These are phyloP conservation scores for Chaetomium sp. DNA, from an alignment of 2,329 filamentous ascomycete genomes.

Conservation along the genomic window DNA sequence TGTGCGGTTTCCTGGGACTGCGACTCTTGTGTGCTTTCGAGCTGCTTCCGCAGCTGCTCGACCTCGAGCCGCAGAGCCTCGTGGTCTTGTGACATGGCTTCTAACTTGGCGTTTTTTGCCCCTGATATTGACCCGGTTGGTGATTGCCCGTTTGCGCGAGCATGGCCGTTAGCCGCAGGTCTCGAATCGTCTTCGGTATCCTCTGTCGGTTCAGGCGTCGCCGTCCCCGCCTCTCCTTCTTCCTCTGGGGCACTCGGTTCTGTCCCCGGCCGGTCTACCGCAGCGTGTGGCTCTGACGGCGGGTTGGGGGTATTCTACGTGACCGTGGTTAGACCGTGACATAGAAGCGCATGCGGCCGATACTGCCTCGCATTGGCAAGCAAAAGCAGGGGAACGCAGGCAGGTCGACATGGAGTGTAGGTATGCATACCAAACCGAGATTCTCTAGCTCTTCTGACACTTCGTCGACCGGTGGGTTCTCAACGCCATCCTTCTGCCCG, in stretches of 20 bases:
- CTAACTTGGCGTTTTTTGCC: slow-evolving; percentile 54
- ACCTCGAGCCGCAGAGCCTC: slow-evolving; percentile 80
- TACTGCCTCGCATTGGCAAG: not conserved
- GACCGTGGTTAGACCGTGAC: slow-evolving; percentile 4
- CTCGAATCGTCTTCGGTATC: slow-evolving; percentile 18
- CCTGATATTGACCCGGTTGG: slow-evolving; percentile 29
- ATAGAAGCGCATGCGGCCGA: too few relatives aligned
- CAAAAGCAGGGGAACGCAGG: not conserved
- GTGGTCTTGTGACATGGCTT: slow-evolving; percentile 79
- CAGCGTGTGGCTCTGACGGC: slow-evolving; percentile 16
- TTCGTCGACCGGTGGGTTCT: slow-evolving; percentile 42
- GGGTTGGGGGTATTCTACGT: slow-evolving; percentile 13
- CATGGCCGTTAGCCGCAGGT: slow-evolving; percentile 46
- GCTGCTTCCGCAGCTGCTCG: slow-evolving; percentile 75
- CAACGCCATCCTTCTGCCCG: slow-evolving; percentile 33
- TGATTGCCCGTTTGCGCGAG: slow-evolving; percentile 34
- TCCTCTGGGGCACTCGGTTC: slow-evolving; percentile 13
- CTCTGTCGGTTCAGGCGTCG: slow-evolving; percentile 11
- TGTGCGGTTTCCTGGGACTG: slow-evolving; percentile 63
- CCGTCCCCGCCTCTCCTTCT: slow-evolving; percentile 28
- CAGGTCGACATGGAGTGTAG: slow-evolving; percentile 5
- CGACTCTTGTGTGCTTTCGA: slow-evolving; percentile 76
- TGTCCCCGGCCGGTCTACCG: slow-evolving; percentile 14
- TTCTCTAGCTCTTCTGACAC: slow-evolving; percentile 51
- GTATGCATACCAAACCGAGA: slow-evolving; percentile 39